These are phyloP conservation scores for Paraphoma sp. DNA, from an alignment of 2,329 filamentous ascomycete genomes.

Conservation along the genomic window DNA sequence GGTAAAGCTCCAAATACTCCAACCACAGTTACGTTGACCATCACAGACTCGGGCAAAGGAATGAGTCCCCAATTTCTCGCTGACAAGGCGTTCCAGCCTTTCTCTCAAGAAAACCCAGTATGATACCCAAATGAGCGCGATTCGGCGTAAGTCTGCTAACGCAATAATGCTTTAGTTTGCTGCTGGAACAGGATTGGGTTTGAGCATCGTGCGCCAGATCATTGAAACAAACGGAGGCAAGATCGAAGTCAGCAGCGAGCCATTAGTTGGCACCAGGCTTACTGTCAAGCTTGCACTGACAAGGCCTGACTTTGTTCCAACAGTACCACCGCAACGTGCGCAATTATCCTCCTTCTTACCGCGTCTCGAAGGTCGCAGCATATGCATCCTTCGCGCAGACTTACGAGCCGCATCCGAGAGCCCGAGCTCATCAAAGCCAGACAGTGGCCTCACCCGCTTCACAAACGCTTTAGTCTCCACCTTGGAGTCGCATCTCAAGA, in stretches of 20 bases:
- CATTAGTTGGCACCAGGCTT: constrained; percentile 20
- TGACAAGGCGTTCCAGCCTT: constrained; percentile 41
- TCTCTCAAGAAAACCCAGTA: constrained; percentile 41
- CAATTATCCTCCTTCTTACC: constrained; percentile 24
- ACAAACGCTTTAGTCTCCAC: constrained; percentile 26
- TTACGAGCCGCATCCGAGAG: background rate
- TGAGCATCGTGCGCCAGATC: constrained; percentile 39
- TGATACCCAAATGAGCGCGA: constrained; percentile 18
- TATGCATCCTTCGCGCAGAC: constrained; percentile 33
- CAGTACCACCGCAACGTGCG: constrained; percentile 4
- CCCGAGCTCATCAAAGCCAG: constrained; percentile 6
- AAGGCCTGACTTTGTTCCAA: constrained; percentile 5
- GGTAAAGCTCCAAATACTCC: constrained; percentile 5
- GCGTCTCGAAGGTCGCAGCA: constrained; percentile 24
- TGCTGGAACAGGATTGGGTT: constrained; percentile 32
- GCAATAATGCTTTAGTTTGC: constrained; percentile 2
- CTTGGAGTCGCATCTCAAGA: constrained; percentile 31
- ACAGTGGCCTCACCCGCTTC: constrained; percentile 27
- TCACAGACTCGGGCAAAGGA: constrained; percentile 43
- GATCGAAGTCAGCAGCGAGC: constrained; percentile 35
- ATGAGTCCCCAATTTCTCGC: constrained; percentile 44
- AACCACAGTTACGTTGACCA: constrained; percentile 40
- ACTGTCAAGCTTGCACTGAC: constrained; percentile 26
- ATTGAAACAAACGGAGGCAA: constrained; percentile 37
- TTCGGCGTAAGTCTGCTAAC: constrained; percentile 10